A percentile compares a stretch with the other conserved stretches of the same genome.
Evolutionary conservation across 441 rosid genomes (phyloP).

Genomic region (Euphorbia schlechtendalii): DNA sequence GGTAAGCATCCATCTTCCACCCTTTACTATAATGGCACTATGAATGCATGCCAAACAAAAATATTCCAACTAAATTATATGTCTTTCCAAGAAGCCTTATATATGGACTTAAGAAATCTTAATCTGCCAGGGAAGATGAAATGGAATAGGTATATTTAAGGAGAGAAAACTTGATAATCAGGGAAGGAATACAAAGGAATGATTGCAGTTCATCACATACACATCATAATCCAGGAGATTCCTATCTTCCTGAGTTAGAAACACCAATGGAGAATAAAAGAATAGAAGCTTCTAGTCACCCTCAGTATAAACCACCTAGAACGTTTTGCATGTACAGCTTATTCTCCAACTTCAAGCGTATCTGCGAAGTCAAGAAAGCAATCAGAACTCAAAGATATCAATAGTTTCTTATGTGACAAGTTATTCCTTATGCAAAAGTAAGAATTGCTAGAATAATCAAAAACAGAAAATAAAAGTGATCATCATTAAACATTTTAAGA

Average conservation of each 20-base stretch:
- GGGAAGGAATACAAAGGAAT: slow-evolving; percentile 31
- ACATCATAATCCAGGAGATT: slow-evolving; percentile 3
- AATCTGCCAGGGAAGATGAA: slow-evolving; percentile 20
- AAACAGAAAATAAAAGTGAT: too few relatives aligned
- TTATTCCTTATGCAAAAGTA: too few relatives aligned
- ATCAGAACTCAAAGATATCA: too few relatives aligned
- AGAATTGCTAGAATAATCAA: too few relatives aligned
- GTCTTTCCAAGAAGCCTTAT: slow-evolving; percentile 15
- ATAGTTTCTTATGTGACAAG: too few relatives aligned
- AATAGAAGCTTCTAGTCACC: slow-evolving; percentile 22
- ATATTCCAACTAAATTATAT: slow-evolving; percentile 12
- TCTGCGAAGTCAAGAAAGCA: too few relatives aligned
- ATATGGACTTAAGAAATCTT: slow-evolving; percentile 16
- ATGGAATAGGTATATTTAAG: slow-evolving; percentile 29
- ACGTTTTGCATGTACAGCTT: too few relatives aligned
- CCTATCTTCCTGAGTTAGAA: slow-evolving; percentile 41
- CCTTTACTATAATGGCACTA: slow-evolving; percentile 26
- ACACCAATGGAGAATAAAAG: slow-evolving; percentile 24
- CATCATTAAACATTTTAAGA: too few relatives aligned
- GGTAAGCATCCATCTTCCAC: slow-evolving; percentile 58
- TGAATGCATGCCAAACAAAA: slow-evolving; percentile 32
- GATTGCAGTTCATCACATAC: slow-evolving; percentile 16
- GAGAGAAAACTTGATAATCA: slow-evolving; percentile 36
- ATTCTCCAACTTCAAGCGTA: too few relatives aligned
- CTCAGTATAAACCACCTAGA: too few relatives aligned